A percentile compares a stretch with the other conserved stretches of the same genome.
Evolutionary conservation across 805 yeast species (phyloP).

Genomic region (Wickerhamomyces ciferrii): DNA sequence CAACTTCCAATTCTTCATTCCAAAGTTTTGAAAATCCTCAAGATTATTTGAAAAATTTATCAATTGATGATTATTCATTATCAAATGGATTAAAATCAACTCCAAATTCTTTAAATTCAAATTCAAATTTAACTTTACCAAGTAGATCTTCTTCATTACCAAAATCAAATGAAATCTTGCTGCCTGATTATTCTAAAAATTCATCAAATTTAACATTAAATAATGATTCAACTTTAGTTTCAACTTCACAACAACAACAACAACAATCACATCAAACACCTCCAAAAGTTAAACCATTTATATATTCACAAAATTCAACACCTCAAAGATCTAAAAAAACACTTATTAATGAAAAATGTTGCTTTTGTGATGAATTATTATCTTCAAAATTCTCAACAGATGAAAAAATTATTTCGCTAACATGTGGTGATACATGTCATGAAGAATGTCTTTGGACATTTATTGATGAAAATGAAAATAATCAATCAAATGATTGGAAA

Average conservation of each 20-base stretch:
- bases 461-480: neutral
- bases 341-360: slow-evolving; percentile 25
- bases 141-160: neutral
- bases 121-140: neutral
- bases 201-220: neutral
- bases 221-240: neutral
- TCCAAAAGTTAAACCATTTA: slow-evolving; percentile 15
- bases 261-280: slow-evolving; percentile 1
- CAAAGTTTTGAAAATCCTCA: neutral
- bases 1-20: neutral
- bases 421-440: slow-evolving; percentile 41
- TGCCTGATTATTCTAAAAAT: neutral
- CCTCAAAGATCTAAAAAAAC: slow-evolving; percentile 12
- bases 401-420: slow-evolving; percentile 33
- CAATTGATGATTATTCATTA: neutral
- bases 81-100: neutral
- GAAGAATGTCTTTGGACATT: slow-evolving; percentile 36
- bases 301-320: slow-evolving; percentile 9
- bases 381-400: slow-evolving; percentile 26
- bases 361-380: slow-evolving; percentile 38
- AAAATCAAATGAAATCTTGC: neutral
- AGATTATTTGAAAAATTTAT: neutral
- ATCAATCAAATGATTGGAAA: neutral
- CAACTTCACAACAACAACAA: neutral
- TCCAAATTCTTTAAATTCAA: neutral